A percentile compares a stretch with the other conserved stretches of the same genome.
phyloP scores from a whole-genome alignment of 345 rosid genomes.

The Dovyalis caffra region DNA sequence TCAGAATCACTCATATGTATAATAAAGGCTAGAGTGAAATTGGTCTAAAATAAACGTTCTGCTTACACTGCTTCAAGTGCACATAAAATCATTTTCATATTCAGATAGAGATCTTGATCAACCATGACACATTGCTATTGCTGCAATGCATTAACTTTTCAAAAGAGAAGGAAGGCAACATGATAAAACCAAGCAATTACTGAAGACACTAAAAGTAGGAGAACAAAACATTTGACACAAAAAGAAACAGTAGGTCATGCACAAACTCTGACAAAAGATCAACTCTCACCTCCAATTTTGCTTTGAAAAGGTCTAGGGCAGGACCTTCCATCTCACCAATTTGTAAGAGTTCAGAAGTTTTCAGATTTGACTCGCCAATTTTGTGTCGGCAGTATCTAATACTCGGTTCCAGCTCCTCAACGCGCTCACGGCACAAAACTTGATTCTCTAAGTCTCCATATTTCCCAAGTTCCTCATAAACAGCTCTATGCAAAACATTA shows the following conservation, averaged over 20 bases:
- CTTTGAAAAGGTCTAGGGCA: constrained; percentile 88
- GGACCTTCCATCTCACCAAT: constrained; percentile 99
- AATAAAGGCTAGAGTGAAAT: neutral
- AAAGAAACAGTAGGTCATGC: neutral
- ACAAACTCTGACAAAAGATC: neutral
- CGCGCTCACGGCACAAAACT: constrained; percentile 88
- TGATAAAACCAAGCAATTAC: neutral
- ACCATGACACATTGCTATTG: neutral
- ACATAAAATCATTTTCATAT: neutral
- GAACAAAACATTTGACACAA: neutral
- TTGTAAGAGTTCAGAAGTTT: constrained; percentile 82
- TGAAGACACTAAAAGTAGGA: neutral
- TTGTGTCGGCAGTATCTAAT: constrained; percentile 90
- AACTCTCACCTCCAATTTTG: constrained; percentile 81
- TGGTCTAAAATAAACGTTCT: neutral
- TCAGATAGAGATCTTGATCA: neutral
- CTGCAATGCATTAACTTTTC: neutral
- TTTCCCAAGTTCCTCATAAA: constrained; percentile 95
- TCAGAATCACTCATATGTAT: neutral
- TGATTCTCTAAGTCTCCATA: constrained; percentile 98
- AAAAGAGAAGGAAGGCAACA: neutral
- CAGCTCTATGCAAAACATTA: constrained; percentile 57
- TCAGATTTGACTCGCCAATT: constrained; percentile 86
- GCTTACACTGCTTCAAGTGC: neutral
- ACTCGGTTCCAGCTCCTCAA: constrained; percentile 97